Evolutionary conservation across 257 asterid species (phyloP), one percentile per base, ranked within the genome.

Genomic region (Solanum raphanifolium): DNA sequence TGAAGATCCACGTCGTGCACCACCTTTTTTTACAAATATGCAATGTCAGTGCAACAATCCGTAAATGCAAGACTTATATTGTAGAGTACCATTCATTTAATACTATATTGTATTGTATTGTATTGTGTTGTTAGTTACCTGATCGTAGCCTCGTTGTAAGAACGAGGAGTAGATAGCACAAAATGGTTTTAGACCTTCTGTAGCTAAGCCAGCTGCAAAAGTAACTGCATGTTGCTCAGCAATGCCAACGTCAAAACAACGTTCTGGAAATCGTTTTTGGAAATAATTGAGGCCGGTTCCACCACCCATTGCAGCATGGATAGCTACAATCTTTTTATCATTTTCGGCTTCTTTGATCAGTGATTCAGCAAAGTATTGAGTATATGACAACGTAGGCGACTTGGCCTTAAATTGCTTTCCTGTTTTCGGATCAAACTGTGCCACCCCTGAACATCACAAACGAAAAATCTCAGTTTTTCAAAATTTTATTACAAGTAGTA

Each of bases 281-380:
- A 95, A 95, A 71, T 92, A 92, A 46, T 93, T 94, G 12, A 95
- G 91, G 75, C 98, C 98, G 21, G 98, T 94, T 78, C 98, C 98
- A 79, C 98, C 98, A 9, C 98, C 98, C 98, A 94, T 94, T 86
- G 98, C 98, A 23, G 98, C 98, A 89, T 94, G 98, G 25, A 95
- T 93, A 41, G 93, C 97, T 76, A 95, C 96, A 74, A 95, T 88
- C 87, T 72, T 92, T 82, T 85, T 79, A 74, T 95, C 98, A 27
- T 31, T 58, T 87, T 94, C 96, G 16, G 98, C 98, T 92, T 95
- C 98, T 91, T 91, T 94, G 35, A 94, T 92, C 81, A 95, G 91
- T 32, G 98, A 88, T 85, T 95, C 98, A 5, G 98, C 98, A 27
- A 94, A 95, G 79, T 94, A 94, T 81, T 91, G 97, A 55, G 97